phyloP scores from a whole-genome alignment of 1,284 basidiomycete genomes.

The Cryptococcus jaspeensis region DNA sequence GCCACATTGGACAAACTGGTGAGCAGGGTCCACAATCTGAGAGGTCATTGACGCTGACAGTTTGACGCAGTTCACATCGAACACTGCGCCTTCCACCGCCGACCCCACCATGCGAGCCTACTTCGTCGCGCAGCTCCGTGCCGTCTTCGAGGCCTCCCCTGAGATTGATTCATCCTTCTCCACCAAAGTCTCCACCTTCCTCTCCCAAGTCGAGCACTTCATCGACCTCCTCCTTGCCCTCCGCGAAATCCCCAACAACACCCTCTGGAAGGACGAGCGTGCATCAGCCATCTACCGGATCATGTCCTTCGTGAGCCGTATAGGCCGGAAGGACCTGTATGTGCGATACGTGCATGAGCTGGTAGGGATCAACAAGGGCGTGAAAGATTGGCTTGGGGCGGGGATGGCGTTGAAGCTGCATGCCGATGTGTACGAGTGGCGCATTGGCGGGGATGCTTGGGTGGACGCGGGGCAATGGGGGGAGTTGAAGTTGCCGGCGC shows the following conservation, averaged over 20 bases:
- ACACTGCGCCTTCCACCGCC: conserved; percentile 65
- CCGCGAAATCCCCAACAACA: conserved; percentile 88
- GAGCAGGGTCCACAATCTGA: conserved; percentile 7
- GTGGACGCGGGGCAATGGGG: conserved; percentile 71
- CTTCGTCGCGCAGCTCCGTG: conserved; percentile 88
- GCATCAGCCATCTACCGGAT: conserved; percentile 87
- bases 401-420: conserved; percentile 89
- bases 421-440: conserved; percentile 91
- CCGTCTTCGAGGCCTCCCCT: conserved; percentile 73
- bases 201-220: conserved; percentile 90
- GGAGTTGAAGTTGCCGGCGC: conserved; percentile 81
- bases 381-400: conserved; percentile 84
- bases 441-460: conserved; percentile 62
- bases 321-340: conserved; percentile 83
- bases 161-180: conserved; percentile 76
- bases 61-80: conserved; percentile 27
- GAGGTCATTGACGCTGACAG: not conserved
- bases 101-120: conserved; percentile 85
- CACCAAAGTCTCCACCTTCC: conserved; percentile 73
- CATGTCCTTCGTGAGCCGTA: conserved; percentile 85
- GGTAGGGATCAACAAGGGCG: conserved; percentile 61
- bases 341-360: conserved; percentile 94
- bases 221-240: conserved; percentile 88
- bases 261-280: conserved; percentile 89
- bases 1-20: conserved; percentile 77